Evolutionary conservation across 148 eudicot genomes (phyloP).

Genomic region (Amaranthus palmeri): DNA sequence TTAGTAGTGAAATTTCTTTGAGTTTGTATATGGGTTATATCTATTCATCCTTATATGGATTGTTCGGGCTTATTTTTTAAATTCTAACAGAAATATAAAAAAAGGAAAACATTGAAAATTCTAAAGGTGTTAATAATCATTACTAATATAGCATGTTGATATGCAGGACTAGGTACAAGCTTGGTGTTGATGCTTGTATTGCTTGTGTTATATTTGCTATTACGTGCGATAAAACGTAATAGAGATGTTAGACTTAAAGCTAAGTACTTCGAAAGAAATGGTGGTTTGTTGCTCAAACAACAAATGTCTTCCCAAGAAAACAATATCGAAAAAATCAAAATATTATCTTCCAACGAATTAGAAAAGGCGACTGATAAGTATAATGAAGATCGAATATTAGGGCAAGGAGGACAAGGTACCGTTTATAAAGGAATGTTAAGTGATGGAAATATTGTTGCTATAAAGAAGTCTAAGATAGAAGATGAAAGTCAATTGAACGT

Average conservation of each 20-base stretch:
- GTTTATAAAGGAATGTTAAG: not conserved
- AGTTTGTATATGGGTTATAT: too few relatives aligned
- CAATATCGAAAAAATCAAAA: too few relatives aligned
- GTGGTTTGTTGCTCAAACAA: not conserved
- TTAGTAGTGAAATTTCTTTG: too few relatives aligned
- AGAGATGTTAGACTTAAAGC: not conserved
- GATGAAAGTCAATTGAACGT: slow-evolving; percentile 1
- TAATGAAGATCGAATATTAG: not conserved
- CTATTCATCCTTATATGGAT: too few relatives aligned
- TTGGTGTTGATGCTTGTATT: not conserved
- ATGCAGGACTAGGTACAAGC: not conserved
- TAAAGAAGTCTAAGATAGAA: not conserved
- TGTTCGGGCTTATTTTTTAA: too few relatives aligned
- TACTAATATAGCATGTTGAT: not conserved
- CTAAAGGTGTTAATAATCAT: too few relatives aligned
- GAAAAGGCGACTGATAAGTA: slow-evolving; percentile 3
- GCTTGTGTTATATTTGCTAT: not conserved
- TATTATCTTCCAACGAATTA: not conserved
- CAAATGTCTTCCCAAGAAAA: not conserved
- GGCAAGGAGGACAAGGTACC: slow-evolving; percentile 2
- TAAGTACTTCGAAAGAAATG: not conserved
- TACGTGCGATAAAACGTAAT: not conserved
- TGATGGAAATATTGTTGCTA: not conserved
- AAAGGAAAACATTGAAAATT: too few relatives aligned
- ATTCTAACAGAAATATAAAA: too few relatives aligned